Base-by-base conservation (phyloP, 2,329 filamentous ascomycete genomes). In the Alternaria hordeiaustralica region DNA sequence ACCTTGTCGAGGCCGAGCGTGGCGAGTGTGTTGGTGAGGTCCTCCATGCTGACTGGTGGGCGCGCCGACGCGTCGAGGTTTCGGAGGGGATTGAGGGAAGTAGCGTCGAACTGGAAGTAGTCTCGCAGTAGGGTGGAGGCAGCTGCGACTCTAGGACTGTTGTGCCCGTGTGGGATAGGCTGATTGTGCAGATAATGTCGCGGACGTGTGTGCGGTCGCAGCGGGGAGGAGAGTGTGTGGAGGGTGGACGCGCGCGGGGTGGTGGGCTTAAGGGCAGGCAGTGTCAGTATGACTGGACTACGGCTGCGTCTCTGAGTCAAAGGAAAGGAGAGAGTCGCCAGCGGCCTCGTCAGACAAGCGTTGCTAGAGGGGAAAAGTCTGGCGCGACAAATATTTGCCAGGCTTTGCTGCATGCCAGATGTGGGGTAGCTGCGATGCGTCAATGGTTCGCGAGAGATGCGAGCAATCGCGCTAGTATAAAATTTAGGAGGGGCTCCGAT, bases 1-100 rank as follows among this genome's bases (percentile, higher is more conserved):
- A 82, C 77, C 30, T 75, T 72, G 56, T 76, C 66, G 47, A 83
- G 68, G 49, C 81, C 81, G 49, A 83, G 66, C 5, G 70, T 71
- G 62, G 78, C 70, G 33, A 83, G 74, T 0, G 75, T 77, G 23
- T 69, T 68, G 44, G 79, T 74, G 55, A 83, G 71, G 41, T 81
- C 76, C 46, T 81, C 80, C 64, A 81, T 73, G 55, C 67, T 72
- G 67, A 69, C 25, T 56, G 68, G 15, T 60, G 64, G 60, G 58
- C 63, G 70, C 58, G 69, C 58, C 28, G 70, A 69, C 51, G 73
- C 68, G 67, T 78, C 72, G 66, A 78, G 69, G 50, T 47, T 68
- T 36, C 61, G 66, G 59, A 74, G 70, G 21, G 72, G 69, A 6
- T 56, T 36, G 57, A 74, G 75, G 33, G 61, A 66, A 20, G 62